Conservation (phyloP, 1,284 basidiomycete genomes). For the Heterobasidion occidentale region DNA sequence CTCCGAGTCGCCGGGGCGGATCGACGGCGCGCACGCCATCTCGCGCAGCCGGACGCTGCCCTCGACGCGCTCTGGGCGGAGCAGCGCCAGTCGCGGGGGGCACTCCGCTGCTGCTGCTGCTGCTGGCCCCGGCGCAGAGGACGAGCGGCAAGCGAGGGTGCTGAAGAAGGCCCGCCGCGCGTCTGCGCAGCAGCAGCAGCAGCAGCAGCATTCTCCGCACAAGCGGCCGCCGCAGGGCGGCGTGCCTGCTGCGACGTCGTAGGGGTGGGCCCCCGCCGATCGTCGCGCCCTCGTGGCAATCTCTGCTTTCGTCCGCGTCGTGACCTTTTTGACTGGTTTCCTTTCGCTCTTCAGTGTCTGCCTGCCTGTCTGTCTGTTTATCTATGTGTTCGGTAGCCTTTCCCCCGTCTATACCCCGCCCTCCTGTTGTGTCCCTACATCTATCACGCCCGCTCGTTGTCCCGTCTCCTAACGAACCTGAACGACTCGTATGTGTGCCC, state of each 20-base stretch:
- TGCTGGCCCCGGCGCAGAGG: background rate
- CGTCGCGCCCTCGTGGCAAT: no score
- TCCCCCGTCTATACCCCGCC: background rate
- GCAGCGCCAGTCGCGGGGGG: background rate
- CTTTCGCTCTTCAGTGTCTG: background rate
- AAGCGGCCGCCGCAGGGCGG: background rate
- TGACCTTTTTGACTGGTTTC: background rate
- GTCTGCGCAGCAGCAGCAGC: constrained; percentile 9
- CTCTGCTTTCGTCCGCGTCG: background rate
- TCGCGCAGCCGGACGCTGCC: constrained; percentile 12
- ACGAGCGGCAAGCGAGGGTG: constrained; percentile 1
- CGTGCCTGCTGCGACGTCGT: background rate
- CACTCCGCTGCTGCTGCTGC: background rate
- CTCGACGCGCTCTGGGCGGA: constrained; percentile 5
- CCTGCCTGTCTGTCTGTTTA: background rate
- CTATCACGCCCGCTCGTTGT: background rate
- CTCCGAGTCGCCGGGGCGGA: constrained; percentile 1
- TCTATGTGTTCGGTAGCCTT: background rate
- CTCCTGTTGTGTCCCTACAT: background rate
- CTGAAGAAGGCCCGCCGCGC: constrained; percentile 8
- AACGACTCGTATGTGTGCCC: background rate
- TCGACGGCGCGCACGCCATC: constrained; percentile 1
- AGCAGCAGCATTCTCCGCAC: background rate
- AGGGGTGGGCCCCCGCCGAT: background rate
- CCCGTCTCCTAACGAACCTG: background rate